Evolutionary conservation across 2,329 filamentous ascomycete species (phyloP).

Genomic region (Microthyrium microscopicum): DNA sequence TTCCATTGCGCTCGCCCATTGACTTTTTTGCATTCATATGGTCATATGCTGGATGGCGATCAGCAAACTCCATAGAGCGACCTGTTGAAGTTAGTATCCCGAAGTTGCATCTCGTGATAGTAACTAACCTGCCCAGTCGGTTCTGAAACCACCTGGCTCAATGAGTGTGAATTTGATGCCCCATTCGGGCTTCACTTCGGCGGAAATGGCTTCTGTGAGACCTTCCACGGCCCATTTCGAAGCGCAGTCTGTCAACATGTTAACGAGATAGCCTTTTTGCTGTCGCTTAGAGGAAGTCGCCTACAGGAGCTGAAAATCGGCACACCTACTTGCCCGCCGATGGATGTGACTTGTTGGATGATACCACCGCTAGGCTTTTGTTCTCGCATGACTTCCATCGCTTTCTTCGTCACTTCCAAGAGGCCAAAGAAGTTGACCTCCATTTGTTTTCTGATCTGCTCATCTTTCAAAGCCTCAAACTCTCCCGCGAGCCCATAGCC

Average conservation of each 20-base stretch:
- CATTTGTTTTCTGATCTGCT: constrained; percentile 35
- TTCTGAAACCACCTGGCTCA: constrained; percentile 25
- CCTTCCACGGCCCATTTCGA: constrained; percentile 33
- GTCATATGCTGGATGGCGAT: constrained; percentile 29
- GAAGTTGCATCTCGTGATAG: background rate
- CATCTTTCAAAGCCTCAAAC: constrained; percentile 34
- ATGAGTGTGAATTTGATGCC: constrained; percentile 27
- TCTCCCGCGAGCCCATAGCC: constrained; percentile 38
- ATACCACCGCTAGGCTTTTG: constrained; percentile 32
- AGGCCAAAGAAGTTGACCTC: constrained; percentile 45
- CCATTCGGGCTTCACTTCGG: constrained; percentile 31
- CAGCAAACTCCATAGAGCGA: constrained; percentile 29
- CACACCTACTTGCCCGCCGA: constrained; percentile 30
- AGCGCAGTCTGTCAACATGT: constrained; percentile 13
- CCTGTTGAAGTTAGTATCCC: constrained; percentile 13
- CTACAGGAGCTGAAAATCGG: constrained; percentile 24
- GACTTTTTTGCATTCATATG: constrained; percentile 28
- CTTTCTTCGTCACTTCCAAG: constrained; percentile 33
- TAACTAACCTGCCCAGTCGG: constrained; percentile 21
- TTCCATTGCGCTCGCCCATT: constrained; percentile 25
- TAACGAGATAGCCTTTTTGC: background rate
- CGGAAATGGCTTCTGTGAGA: constrained; percentile 26
- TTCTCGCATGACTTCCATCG: constrained; percentile 28
- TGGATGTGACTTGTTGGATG: constrained; percentile 38
- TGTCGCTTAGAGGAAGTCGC: background rate